Evolutionary conservation across 148 eudicot genomes (phyloP).

Genomic region (Heliamphora exappendiculata): DNA sequence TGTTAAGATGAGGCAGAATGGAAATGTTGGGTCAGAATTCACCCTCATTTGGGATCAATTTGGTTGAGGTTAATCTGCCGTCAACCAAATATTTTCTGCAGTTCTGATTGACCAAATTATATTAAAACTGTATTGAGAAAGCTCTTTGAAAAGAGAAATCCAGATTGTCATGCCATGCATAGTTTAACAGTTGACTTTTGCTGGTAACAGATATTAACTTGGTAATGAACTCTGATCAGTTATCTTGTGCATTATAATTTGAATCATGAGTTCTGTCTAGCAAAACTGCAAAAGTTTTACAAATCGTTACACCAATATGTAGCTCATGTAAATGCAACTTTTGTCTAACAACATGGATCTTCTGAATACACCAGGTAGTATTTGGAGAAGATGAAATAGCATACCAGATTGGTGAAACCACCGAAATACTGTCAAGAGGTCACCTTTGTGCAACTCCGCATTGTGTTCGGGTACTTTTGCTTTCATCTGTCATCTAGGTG

Average conservation of each 20-base stretch:
- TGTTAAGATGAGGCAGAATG: not conserved
- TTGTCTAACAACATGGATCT: not conserved
- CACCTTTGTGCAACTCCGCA: slow-evolving; percentile 94
- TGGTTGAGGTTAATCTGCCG: not conserved
- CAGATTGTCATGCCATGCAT: not conserved
- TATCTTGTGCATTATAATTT: not conserved
- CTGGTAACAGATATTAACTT: not conserved
- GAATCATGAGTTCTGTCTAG: not conserved
- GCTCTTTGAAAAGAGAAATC: not conserved
- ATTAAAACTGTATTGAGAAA: not conserved
- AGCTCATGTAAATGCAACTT: not conserved
- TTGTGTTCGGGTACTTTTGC: slow-evolving; percentile 67
- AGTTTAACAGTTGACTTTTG: not conserved
- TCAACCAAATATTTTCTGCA: not conserved
- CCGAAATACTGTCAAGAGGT: slow-evolving; percentile 90
- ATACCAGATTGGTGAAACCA: slow-evolving; percentile 91
- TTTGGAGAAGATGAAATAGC: slow-evolving; percentile 92
- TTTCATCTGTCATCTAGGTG: not conserved
- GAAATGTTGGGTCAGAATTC: not conserved
- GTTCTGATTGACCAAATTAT: not conserved
- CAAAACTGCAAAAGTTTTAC: not conserved
- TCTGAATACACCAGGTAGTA: slow-evolving; percentile 44
- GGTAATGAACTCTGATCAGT: not conserved
- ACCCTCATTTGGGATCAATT: not conserved
- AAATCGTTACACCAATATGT: not conserved